Conservation (phyloP, 306 rosid genomes). For the Glycyrrhiza uralensis region DNA sequence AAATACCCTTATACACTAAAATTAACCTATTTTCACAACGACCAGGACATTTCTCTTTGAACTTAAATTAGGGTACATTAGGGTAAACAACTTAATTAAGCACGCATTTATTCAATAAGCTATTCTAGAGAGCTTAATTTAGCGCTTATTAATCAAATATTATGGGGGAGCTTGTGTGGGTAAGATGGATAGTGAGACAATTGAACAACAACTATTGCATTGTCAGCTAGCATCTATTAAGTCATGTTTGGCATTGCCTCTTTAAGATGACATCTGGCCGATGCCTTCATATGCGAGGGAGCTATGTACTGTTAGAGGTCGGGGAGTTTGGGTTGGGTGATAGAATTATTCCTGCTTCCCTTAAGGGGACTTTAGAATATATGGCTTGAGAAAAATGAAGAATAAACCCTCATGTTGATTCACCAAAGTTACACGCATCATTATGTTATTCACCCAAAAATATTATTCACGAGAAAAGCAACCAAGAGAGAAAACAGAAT, state of each 20-base stretch:
- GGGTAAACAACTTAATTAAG: no score
- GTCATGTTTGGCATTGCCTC: not conserved
- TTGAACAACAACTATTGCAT: no score
- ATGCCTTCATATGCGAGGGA: not conserved
- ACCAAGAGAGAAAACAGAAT: slow-evolving; percentile 1
- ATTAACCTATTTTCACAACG: not conserved
- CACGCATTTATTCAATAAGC: no score
- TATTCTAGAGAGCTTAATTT: no score
- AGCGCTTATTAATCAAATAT: no score
- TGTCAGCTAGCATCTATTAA: not conserved
- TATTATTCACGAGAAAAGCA: not conserved
- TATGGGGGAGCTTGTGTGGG: no score
- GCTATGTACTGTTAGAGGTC: not conserved
- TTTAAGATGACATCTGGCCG: not conserved
- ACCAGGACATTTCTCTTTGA: not conserved
- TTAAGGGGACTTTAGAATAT: not conserved
- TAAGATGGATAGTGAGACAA: no score
- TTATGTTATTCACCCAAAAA: not conserved
- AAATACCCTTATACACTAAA: not conserved
- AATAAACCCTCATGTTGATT: not conserved
- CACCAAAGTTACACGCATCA: not conserved
- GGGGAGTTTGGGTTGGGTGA: slow-evolving; percentile 3
- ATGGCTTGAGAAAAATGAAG: no score
- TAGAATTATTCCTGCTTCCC: not conserved
- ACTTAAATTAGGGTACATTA: no score